A percentile compares a stretch with the other conserved stretches of the same genome.
Conservation (phyloP, 352 stramenopile species). For the Pythium plurisporium region DNA sequence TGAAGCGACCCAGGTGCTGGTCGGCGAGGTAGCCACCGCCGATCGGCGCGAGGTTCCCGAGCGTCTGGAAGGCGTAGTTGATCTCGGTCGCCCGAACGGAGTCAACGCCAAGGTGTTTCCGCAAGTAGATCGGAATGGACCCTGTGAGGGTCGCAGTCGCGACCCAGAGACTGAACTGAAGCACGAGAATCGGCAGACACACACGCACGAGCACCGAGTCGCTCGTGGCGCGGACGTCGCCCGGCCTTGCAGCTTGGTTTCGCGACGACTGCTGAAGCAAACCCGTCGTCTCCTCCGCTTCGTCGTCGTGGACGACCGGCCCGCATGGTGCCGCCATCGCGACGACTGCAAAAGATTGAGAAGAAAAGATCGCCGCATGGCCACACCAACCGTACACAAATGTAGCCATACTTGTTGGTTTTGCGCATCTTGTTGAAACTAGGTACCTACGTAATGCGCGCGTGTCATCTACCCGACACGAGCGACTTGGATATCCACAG, state of each 20-base stretch:
- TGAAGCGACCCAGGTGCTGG: constrained; percentile 66
- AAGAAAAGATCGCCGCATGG: neutral
- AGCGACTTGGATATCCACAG: constrained; percentile 16
- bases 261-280: neutral
- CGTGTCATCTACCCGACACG: neutral
- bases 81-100: constrained; percentile 75
- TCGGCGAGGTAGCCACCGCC: constrained; percentile 79
- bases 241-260: neutral
- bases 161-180: constrained; percentile 72
- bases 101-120: constrained; percentile 71
- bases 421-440: neutral
- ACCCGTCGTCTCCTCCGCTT: constrained; percentile 5
- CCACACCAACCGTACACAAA: constrained; percentile 17
- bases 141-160: constrained; percentile 72
- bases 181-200: constrained; percentile 27
- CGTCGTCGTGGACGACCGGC: neutral
- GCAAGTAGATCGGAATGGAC: constrained; percentile 82
- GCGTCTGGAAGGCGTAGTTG: constrained; percentile 74
- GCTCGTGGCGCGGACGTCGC: neutral
- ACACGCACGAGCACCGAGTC: constrained; percentile 14
- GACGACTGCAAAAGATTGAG: neutral
- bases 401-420: constrained; percentile 7
- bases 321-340: neutral
- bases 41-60: constrained; percentile 77
- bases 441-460: neutral